Percentiles rank a stretch among this genome's conserved stretches.
Conservation (phyloP, 2,329 filamentous ascomycete genomes). For the Cercospora janseana region DNA sequence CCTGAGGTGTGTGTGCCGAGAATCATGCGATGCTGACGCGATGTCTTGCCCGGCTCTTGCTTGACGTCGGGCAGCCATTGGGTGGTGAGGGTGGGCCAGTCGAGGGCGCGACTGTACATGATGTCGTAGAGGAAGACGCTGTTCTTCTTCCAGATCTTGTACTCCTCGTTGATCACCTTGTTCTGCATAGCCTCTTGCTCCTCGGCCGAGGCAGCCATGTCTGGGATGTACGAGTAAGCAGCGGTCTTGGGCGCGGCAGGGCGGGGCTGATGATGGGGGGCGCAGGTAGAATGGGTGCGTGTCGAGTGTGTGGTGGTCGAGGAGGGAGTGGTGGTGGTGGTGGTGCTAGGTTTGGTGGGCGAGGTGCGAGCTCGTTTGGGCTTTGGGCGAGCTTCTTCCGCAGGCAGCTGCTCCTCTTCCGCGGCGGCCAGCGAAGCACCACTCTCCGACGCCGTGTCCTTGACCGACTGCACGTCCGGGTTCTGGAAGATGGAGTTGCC, state of each 20-base stretch:
- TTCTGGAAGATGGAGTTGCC: slow-evolving; percentile 20
- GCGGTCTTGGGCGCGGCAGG: slow-evolving; percentile 1
- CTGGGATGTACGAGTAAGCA: slow-evolving; percentile 12
- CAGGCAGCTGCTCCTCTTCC: neutral
- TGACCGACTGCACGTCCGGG: slow-evolving; percentile 10
- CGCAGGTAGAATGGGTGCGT: neutral
- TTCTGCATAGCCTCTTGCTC: slow-evolving; percentile 57
- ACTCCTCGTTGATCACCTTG: slow-evolving; percentile 96
- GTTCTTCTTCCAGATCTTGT: slow-evolving; percentile 99
- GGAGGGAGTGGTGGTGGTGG: too few relatives aligned
- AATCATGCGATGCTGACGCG: slow-evolving; percentile 81
- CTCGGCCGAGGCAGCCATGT: slow-evolving; percentile 23
- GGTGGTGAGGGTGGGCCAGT: slow-evolving; percentile 95
- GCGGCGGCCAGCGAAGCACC: slow-evolving; percentile 14
- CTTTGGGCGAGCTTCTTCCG: slow-evolving; percentile 4
- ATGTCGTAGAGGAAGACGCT: slow-evolving; percentile 97
- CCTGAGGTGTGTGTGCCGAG: slow-evolving; percentile 93
- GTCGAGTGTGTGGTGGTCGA: neutral
- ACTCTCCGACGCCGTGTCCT: slow-evolving; percentile 16
- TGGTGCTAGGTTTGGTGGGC: too few relatives aligned
- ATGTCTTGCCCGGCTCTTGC: slow-evolving; percentile 78
- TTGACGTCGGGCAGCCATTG: slow-evolving; percentile 98
- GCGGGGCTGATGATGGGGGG: neutral
- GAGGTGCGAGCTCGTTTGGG: too few relatives aligned
- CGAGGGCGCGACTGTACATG: slow-evolving; percentile 88